Percentiles rank a stretch among this genome's conserved stretches.
phyloP scores from a whole-genome alignment of 345 rosid species.

The Mallotus nudiflorus region DNA sequence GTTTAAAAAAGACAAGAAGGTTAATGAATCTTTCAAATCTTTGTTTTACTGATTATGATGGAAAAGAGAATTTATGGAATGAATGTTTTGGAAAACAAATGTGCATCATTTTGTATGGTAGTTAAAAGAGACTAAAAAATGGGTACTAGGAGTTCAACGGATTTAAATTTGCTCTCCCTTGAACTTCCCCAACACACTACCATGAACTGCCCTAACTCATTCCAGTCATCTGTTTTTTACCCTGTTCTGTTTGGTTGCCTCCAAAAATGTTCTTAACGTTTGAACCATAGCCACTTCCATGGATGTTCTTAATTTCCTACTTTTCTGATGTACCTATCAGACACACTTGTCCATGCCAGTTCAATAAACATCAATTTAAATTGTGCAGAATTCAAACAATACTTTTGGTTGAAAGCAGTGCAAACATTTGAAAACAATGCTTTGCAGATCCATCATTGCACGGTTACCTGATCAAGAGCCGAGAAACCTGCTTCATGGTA shows the following conservation, averaged over 20 bases:
- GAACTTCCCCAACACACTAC: too few species aligned
- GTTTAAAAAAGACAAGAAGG: too few species aligned
- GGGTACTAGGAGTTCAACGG: too few species aligned
- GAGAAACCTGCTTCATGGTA: slow-evolving; percentile 81
- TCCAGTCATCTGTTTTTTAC: neutral
- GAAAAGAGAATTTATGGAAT: too few species aligned
- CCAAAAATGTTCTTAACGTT: neutral
- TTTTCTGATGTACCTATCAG: neutral
- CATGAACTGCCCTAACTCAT: too few species aligned
- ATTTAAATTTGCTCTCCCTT: too few species aligned
- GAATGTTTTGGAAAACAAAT: too few species aligned
- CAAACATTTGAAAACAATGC: neutral
- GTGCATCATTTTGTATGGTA: too few species aligned
- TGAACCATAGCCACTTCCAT: neutral
- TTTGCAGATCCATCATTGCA: neutral
- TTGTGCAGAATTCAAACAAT: neutral
- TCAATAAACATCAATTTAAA: neutral
- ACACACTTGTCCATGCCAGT: neutral
- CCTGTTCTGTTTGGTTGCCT: neutral
- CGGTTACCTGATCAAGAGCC: slow-evolving; percentile 69
- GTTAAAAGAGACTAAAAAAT: too few species aligned
- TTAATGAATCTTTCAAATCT: too few species aligned
- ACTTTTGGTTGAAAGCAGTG: neutral
- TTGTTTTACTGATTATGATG: too few species aligned
- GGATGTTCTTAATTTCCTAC: neutral